phyloP scores from a whole-genome alignment of 2,329 filamentous ascomycete genomes.

The Colletotrichum tabaci region DNA sequence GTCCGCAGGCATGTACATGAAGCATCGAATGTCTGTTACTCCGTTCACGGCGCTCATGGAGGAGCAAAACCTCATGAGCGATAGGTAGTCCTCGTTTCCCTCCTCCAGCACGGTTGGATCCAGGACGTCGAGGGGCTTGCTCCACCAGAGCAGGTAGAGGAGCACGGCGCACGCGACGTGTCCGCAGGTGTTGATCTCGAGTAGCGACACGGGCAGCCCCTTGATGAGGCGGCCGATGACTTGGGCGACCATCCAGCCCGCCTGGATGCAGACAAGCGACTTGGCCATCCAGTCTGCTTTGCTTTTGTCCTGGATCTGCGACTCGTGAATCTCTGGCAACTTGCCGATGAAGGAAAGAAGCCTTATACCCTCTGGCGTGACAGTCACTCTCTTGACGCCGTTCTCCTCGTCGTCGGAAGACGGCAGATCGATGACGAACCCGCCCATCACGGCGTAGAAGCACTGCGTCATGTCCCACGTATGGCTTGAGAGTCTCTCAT shows the following conservation, averaged over 20 bases:
- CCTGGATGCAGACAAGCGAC: constrained; percentile 53
- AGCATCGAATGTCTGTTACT: constrained; percentile 37
- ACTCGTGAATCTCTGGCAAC: constrained; percentile 31
- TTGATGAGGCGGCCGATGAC: constrained; percentile 49
- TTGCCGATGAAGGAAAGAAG: constrained; percentile 29
- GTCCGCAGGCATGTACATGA: constrained; percentile 25
- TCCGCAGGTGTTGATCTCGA: constrained; percentile 53
- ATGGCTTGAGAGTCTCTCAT: constrained; percentile 8
- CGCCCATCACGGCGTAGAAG: constrained; percentile 51
- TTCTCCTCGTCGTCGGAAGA: neutral
- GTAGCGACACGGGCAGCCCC: constrained; percentile 52
- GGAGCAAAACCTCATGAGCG: constrained; percentile 29
- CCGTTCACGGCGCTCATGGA: constrained; percentile 26
- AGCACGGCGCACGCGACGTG: constrained; percentile 53
- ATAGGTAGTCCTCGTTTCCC: neutral
- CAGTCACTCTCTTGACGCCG: constrained; percentile 10
- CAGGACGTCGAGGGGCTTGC: constrained; percentile 48
- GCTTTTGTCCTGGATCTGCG: constrained; percentile 52
- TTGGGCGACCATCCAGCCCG: constrained; percentile 55
- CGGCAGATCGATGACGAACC: constrained; percentile 46
- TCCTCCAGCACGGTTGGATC: constrained; percentile 30
- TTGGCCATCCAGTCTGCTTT: constrained; percentile 54
- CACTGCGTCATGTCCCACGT: constrained; percentile 46
- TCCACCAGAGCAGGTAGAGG: constrained; percentile 52
- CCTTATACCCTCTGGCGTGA: constrained; percentile 35